Evolutionary conservation across 805 yeast species (phyloP).

Genomic region (Osmozyma mogii): DNA sequence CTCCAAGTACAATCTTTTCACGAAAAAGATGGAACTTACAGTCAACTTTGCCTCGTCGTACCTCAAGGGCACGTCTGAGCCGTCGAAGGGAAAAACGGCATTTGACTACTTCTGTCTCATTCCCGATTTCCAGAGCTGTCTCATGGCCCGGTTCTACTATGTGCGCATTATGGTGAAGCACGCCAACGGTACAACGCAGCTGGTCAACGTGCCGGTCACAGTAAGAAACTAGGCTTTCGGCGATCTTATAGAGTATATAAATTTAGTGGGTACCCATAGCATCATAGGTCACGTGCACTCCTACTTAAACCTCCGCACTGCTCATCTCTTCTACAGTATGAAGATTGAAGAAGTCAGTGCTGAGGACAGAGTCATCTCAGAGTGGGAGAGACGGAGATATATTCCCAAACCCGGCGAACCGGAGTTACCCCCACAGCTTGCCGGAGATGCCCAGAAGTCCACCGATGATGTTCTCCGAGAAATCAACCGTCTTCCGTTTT

Average conservation of each 20-base stretch:
- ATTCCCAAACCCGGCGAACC: conserved; percentile 55
- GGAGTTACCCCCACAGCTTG: conserved; percentile 73
- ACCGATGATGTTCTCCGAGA: conserved; percentile 72
- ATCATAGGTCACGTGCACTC: too few relatives aligned
- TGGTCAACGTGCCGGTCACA: conserved; percentile 29
- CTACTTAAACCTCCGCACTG: too few relatives aligned
- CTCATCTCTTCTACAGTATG: not conserved
- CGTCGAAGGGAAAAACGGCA: conserved; percentile 5
- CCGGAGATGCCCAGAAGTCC: conserved; percentile 52
- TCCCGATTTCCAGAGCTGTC: conserved; percentile 33
- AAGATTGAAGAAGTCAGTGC: conserved; percentile 2
- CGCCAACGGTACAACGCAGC: conserved; percentile 20
- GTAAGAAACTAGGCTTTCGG: conserved; percentile 20
- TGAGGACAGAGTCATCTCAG: conserved; percentile 21
- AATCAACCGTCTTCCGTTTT: conserved; percentile 79
- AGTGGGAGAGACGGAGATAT: conserved; percentile 35
- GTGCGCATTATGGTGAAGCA: conserved; percentile 24
- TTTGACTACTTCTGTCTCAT: conserved; percentile 28
- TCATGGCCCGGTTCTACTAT: conserved; percentile 28
- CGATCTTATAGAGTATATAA: too few relatives aligned
- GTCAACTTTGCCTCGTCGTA: conserved; percentile 23
- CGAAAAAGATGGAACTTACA: conserved; percentile 22
- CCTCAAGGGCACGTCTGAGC: conserved; percentile 18
- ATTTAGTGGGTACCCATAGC: too few relatives aligned
- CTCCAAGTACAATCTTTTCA: conserved; percentile 13